Percentiles rank a stretch among this genome's conserved stretches.
phyloP scores from a whole-genome alignment of 1,139 yeast species.

The Pichia sp. region DNA sequence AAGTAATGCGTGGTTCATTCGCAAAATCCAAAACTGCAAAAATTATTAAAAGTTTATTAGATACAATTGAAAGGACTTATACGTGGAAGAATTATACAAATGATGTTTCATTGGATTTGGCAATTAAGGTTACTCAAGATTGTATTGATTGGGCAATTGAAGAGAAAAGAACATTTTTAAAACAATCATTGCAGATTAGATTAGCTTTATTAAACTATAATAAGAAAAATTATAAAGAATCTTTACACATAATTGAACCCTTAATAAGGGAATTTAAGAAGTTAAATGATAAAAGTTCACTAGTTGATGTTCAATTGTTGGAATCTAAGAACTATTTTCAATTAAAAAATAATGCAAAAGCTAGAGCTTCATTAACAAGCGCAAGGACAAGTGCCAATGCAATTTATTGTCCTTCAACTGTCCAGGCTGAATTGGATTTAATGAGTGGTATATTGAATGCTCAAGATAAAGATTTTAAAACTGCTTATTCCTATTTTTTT shows the following conservation, averaged over 20 bases:
- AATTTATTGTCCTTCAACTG: conserved; percentile 88
- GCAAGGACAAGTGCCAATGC: conserved; percentile 97
- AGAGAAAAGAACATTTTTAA: conserved; percentile 80
- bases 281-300: conserved; percentile 89
- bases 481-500: conserved; percentile 91
- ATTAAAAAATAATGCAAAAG: conserved; percentile 84
- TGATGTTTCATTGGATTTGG: conserved; percentile 43
- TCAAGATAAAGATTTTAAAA: conserved; percentile 93
- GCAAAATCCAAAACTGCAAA: conserved; percentile 96
- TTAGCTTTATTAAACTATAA: conserved; percentile 69
- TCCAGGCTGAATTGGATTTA: conserved; percentile 91
- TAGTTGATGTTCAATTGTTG: conserved; percentile 90
- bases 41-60: conserved; percentile 71
- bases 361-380: conserved; percentile 87
- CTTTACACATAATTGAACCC: conserved; percentile 64
- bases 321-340: conserved; percentile 91
- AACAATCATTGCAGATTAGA: conserved; percentile 83
- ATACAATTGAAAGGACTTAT: conserved; percentile 56
- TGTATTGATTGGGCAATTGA: conserved; percentile 83
- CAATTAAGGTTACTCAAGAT: conserved; percentile 68
- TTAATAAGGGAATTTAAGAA: conserved; percentile 83
- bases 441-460: conserved; percentile 96
- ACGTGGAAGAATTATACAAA: conserved; percentile 25
- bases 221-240: conserved; percentile 60
- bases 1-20: conserved; percentile 53